Percentiles rank a stretch among this genome's conserved stretches.
Evolutionary conservation across 192 early-diverging fungal genomes (phyloP).

Genomic region (Coemansia sp.): DNA sequence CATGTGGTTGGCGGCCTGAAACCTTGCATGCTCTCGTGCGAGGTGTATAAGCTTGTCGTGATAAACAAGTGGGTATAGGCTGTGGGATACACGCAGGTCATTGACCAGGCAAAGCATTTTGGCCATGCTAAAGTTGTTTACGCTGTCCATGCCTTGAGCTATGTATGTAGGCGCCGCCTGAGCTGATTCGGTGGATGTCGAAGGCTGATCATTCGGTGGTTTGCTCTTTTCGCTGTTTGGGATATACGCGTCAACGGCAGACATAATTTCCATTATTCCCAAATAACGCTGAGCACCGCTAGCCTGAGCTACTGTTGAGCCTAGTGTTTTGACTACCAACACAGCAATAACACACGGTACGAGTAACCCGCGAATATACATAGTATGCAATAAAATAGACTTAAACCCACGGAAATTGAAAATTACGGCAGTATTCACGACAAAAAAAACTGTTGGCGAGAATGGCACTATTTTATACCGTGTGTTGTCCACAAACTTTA

Average conservation of each 20-base stretch:
- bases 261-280: background rate
- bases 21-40: conserved; percentile 33
- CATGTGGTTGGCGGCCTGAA: conserved; percentile 22
- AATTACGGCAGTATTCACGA: background rate
- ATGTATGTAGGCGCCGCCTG: background rate
- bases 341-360: background rate
- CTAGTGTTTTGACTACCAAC: background rate
- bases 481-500: background rate
- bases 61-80: conserved; percentile 23
- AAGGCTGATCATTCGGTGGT: background rate
- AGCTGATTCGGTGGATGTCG: background rate
- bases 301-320: background rate
- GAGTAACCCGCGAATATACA: background rate
- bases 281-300: background rate
- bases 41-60: conserved; percentile 19
- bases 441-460: background rate
- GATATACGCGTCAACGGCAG: background rate
- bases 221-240: background rate
- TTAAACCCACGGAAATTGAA: background rate
- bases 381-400: background rate
- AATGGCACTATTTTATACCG: background rate
- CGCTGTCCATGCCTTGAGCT: background rate
- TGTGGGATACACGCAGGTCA: conserved; percentile 12
- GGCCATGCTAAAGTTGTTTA: conserved; percentile 25
- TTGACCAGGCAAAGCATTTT: conserved; percentile 50